Evolutionary conservation across 2,329 filamentous ascomycete species (phyloP), one percentile per base, ranked within the genome.

Genomic region (Fusarium napiforme): DNA sequence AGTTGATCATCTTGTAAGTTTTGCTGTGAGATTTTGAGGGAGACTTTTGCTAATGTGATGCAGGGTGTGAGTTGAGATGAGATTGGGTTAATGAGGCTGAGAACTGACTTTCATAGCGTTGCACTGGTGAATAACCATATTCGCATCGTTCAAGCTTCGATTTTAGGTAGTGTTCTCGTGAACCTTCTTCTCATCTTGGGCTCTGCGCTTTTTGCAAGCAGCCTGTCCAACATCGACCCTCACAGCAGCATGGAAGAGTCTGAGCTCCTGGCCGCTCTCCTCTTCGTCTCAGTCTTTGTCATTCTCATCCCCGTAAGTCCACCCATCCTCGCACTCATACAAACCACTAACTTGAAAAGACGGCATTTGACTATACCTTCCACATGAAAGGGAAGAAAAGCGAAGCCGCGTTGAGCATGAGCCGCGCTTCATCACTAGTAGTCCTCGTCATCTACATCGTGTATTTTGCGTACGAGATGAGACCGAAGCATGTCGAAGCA

Each of bases 401-500:
- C 64, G 81, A 78, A 5, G 86, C 89, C 47, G 93, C 93, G 0
- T 81, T 96, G 47, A 88, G 92, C 77, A 91, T 96, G 78, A 95
- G 93, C 80, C 90, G 93, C 57, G 92, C 93, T 60, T 94, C 93
- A 4, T 93, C 93, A 77, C 87, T 96, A 46, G 90, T 95, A 47
- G 86, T 95, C 3, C 84, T 96, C 4, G 79, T 93, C 34, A 90
- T 94, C 21, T 96, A 96, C 79, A 87, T 85, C 26, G 87, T 91
- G 59, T 96, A 95, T 75, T 88, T 96, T 9, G 83, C 92, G 72
- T 94, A 95, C 81, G 93, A 95, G 81, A 87, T 96, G 56, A 92
- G 91, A 75, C 90, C 92, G 2, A 92, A 40, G 28, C 46, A 63
- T 4, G 85, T 87, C 42, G 90, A 93, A 82, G 93, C 93, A 82